A percentile compares a stretch with the other conserved stretches of the same genome.
Conservation (phyloP, 331 rosid genomes). For the Prunus yedoensis region DNA sequence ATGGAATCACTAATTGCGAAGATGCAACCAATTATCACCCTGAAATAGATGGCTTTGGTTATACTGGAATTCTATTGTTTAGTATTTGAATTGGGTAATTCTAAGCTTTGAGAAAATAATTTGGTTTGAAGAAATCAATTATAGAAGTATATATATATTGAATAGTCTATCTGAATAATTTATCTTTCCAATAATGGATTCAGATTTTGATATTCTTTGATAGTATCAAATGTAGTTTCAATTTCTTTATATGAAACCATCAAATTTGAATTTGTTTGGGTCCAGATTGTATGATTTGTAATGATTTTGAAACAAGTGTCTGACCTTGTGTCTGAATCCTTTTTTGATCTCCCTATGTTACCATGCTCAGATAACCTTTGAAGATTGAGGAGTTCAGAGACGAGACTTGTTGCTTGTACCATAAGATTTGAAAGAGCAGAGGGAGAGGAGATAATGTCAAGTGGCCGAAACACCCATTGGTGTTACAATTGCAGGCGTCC, state of each 20-base stretch:
- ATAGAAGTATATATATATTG: background rate
- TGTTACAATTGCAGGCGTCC: constrained; percentile 52
- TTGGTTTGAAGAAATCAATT: background rate
- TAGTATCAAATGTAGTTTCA: background rate
- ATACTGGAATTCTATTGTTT: background rate
- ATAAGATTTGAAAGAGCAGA: constrained; percentile 15
- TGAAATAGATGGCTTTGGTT: background rate
- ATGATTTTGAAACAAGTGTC: background rate
- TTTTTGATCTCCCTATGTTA: background rate
- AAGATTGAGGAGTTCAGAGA: background rate
- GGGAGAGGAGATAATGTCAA: constrained; percentile 49
- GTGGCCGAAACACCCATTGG: constrained; percentile 65
- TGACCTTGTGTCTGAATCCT: background rate
- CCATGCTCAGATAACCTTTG: background rate
- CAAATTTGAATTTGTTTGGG: background rate
- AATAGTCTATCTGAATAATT: background rate
- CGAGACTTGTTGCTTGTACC: background rate
- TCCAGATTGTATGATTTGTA: background rate
- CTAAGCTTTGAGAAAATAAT: background rate
- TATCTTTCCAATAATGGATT: background rate
- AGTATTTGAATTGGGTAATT: background rate
- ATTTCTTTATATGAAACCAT: background rate
- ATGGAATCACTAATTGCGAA: background rate
- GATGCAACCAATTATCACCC: background rate
- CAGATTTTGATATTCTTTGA: too few relatives aligned